phyloP scores from a whole-genome alignment of 169 alveolate species.

The Plasmodium berghei region DNA sequence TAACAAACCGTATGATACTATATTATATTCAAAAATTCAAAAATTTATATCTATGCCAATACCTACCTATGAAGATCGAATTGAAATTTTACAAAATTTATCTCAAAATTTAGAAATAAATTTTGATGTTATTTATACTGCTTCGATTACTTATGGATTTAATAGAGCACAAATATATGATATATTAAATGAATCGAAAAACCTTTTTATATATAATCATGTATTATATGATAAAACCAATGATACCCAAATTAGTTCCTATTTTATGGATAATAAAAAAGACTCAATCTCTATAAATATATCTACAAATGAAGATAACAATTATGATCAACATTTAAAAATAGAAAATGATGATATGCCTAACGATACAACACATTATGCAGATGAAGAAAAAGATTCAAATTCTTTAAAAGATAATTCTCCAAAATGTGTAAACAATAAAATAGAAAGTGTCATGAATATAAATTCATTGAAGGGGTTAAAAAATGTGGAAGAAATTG shows the following conservation, averaged over 20 bases:
- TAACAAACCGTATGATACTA: conserved; percentile 65
- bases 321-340: not conserved
- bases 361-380: not conserved
- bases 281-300: not conserved
- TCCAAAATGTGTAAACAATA: not conserved
- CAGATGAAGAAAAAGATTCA: not conserved
- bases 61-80: conserved; percentile 70
- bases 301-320: not conserved
- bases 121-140: conserved; percentile 40
- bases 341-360: not conserved
- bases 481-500: not conserved
- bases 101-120: conserved; percentile 1
- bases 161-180: conserved; percentile 59
- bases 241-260: not conserved
- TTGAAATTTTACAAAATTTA: conserved; percentile 40
- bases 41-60: conserved; percentile 56
- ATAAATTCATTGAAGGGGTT: not conserved
- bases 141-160: conserved; percentile 66
- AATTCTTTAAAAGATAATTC: too few species aligned
- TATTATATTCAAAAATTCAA: conserved; percentile 51
- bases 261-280: not conserved
- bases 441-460: not conserved
- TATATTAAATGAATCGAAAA: conserved; percentile 33
- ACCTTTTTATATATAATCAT: conserved; percentile 34
- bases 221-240: not conserved